phyloP scores from a whole-genome alignment of 805 yeast species.

The Pichia californica region DNA sequence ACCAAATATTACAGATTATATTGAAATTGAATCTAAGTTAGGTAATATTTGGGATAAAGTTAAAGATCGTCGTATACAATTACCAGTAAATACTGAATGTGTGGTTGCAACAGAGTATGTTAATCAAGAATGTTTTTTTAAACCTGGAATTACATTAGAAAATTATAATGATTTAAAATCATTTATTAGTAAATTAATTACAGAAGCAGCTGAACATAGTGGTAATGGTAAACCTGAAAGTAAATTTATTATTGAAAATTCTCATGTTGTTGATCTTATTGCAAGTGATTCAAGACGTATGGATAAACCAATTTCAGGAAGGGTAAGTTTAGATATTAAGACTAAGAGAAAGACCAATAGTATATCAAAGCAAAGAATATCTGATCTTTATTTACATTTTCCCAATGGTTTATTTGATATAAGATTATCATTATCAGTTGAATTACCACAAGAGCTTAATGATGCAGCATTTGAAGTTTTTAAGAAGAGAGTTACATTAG shows the following conservation, averaged over 20 bases:
- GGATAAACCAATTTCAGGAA: constrained; percentile 55
- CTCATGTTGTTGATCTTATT: constrained; percentile 56
- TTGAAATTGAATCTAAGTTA: constrained; percentile 71
- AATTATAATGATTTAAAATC: constrained; percentile 52
- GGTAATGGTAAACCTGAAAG: constrained; percentile 19
- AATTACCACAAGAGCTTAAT: constrained; percentile 59
- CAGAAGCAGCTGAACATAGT: constrained; percentile 17
- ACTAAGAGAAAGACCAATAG: constrained; percentile 64
- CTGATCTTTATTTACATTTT: constrained; percentile 62
- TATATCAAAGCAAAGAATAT: constrained; percentile 67
- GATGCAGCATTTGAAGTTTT: constrained; percentile 47
- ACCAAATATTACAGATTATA: constrained; percentile 39
- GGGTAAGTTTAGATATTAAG: constrained; percentile 61
- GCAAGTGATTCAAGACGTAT: constrained; percentile 58
- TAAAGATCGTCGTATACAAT: constrained; percentile 52
- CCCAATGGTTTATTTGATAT: constrained; percentile 77
- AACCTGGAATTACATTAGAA: constrained; percentile 58
- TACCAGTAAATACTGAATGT: constrained; percentile 67
- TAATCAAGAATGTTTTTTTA: constrained; percentile 48
- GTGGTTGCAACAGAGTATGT: constrained; percentile 45
- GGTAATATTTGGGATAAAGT: constrained; percentile 64
- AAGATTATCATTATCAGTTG: constrained; percentile 68
- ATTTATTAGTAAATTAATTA: constrained; percentile 48
- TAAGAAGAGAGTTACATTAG: constrained; percentile 41
- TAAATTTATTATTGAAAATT: constrained; percentile 53